Percentiles rank a stretch among this genome's conserved stretches.
phyloP scores from a whole-genome alignment of 352 stramenopile species.

The Globisporangium alternatum region DNA sequence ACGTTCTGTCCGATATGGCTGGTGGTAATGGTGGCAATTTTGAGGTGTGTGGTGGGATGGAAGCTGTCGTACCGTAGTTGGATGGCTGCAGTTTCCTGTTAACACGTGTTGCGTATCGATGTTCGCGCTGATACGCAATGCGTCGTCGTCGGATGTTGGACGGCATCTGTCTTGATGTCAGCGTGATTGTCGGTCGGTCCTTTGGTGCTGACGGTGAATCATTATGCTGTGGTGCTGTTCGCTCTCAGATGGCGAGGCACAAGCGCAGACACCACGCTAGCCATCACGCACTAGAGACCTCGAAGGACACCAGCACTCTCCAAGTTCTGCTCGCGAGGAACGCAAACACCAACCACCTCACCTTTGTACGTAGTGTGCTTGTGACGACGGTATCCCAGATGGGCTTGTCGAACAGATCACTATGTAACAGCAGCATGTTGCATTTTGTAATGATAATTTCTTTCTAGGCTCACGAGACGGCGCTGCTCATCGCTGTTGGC shows the following conservation, averaged over 20 bases:
- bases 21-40: not conserved
- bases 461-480: slow-evolving; percentile 27
- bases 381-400: too few species aligned
- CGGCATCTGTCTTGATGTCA: too few species aligned
- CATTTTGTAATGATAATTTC: not conserved
- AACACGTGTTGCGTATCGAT: too few species aligned
- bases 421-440: not conserved
- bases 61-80: not conserved
- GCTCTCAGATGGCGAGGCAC: not conserved
- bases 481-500: slow-evolving; percentile 33
- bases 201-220: not conserved
- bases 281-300: not conserved
- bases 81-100: too few species aligned
- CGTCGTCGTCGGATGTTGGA: too few species aligned
- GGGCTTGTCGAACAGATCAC: too few species aligned
- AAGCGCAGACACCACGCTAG: not conserved
- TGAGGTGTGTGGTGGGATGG: not conserved
- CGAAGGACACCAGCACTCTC: slow-evolving; percentile 5
- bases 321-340: not conserved
- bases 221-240: not conserved
- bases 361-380: not conserved
- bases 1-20: not conserved
- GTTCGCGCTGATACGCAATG: too few species aligned
- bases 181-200: too few species aligned
- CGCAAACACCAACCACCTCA: slow-evolving; percentile 13